Evolutionary conservation across 164 flowering plant species (phyloP).

Genomic region (Akebia trifoliata): DNA sequence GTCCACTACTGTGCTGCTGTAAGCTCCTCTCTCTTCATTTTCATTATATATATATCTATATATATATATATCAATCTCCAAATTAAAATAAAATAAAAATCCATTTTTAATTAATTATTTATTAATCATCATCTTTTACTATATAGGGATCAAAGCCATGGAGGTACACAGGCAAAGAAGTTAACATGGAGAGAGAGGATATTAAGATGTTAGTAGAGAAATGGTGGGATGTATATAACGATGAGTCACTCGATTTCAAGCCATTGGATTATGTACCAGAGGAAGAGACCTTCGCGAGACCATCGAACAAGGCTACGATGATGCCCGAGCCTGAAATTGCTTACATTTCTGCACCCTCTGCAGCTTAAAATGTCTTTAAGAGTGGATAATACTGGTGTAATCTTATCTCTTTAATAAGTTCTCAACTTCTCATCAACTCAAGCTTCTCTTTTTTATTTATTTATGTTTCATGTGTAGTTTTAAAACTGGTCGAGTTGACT

Average conservation of each 20-base stretch:
- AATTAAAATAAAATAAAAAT: too few relatives aligned
- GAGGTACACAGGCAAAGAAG: slow-evolving; percentile 62
- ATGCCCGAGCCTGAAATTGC: slow-evolving; percentile 41
- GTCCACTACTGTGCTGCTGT: slow-evolving; percentile 66
- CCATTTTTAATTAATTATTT: too few relatives aligned
- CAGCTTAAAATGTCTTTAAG: slow-evolving; percentile 41
- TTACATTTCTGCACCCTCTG: slow-evolving; percentile 50
- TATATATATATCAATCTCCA: too few relatives aligned
- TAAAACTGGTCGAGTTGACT: too few relatives aligned
- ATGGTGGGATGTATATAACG: slow-evolving; percentile 74
- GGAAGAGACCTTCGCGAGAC: slow-evolving; percentile 23
- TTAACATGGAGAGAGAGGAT: slow-evolving; percentile 67
- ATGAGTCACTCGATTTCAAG: slow-evolving; percentile 44
- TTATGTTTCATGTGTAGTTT: too few relatives aligned
- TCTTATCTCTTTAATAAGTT: too few relatives aligned
- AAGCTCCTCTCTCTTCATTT: slow-evolving; percentile 26
- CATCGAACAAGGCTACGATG: slow-evolving; percentile 38
- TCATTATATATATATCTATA: too few relatives aligned
- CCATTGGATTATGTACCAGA: slow-evolving; percentile 16
- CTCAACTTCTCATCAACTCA: too few relatives aligned
- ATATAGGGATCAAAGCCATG: slow-evolving; percentile 74
- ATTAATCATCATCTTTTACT: too few relatives aligned
- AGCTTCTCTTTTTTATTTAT: too few relatives aligned
- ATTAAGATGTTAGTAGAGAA: slow-evolving; percentile 49
- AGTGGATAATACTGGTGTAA: too few relatives aligned